Evolutionary conservation across 441 rosid species (phyloP).

Genomic region (Pelargonium cotyledonis): DNA sequence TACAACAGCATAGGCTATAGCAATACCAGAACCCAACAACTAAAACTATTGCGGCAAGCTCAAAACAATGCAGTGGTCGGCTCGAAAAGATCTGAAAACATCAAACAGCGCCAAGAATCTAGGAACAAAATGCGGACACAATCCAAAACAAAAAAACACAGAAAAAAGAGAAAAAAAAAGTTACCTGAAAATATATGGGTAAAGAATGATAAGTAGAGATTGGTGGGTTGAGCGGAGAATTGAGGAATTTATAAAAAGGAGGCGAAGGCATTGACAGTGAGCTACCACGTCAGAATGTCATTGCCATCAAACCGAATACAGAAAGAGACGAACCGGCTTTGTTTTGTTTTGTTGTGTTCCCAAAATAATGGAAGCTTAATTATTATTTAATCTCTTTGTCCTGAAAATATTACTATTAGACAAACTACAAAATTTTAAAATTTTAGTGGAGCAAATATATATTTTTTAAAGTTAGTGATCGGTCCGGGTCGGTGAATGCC

Average conservation of each 20-base stretch:
- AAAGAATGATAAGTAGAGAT: neutral
- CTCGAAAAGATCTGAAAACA: neutral
- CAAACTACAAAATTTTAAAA: too few species aligned
- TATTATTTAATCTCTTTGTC: neutral
- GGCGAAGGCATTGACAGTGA: neutral
- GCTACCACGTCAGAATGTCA: neutral
- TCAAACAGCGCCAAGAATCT: neutral
- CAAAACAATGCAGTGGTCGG: neutral
- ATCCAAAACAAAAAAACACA: neutral
- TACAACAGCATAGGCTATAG: neutral
- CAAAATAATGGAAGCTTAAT: neutral
- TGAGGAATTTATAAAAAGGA: slow-evolving; percentile 1
- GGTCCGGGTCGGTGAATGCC: too few species aligned
- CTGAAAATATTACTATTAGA: neutral
- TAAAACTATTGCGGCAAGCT: neutral
- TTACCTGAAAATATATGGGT: neutral
- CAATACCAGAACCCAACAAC: neutral
- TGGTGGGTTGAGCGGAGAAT: slow-evolving; percentile 1
- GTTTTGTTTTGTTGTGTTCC: neutral
- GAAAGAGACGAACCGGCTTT: neutral
- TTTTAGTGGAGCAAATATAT: too few species aligned
- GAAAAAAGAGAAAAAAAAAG: neutral
- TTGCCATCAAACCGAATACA: neutral
- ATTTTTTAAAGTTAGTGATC: too few species aligned
- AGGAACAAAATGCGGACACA: neutral